These are phyloP conservation scores for Hypoxylon sp. DNA, from an alignment of 2,329 filamentous ascomycete species.

Conservation along the genomic window DNA sequence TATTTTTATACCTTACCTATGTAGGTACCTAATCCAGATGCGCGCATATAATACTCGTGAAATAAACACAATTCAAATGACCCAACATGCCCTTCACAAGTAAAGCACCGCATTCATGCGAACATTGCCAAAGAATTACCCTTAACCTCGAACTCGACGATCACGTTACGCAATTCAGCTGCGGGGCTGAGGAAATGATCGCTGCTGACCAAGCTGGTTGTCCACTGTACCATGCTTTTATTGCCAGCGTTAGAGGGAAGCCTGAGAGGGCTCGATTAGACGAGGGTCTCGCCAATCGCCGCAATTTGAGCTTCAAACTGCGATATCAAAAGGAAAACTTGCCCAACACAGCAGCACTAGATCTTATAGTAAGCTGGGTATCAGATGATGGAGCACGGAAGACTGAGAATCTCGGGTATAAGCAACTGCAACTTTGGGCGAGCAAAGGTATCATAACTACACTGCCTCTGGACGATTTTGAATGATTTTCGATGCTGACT, in stretches of 20 bases:
- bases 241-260: constrained; percentile 1
- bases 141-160: constrained; percentile 11
- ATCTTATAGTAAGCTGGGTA: constrained; percentile 2
- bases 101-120: constrained; percentile 24
- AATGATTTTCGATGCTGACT: neutral
- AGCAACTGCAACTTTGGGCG: constrained; percentile 21
- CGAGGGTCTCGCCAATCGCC: neutral
- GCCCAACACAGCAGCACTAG: constrained; percentile 5
- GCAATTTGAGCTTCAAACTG: constrained; percentile 7
- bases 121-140: constrained; percentile 20
- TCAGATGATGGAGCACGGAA: constrained; percentile 2
- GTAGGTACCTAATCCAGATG: neutral
- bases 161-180: constrained; percentile 6
- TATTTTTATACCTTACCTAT: neutral
- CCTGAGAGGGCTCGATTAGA: neutral
- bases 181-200: constrained; percentile 15
- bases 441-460: constrained; percentile 11
- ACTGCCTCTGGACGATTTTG: neutral
- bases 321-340: constrained; percentile 21
- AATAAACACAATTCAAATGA: neutral
- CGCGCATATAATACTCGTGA: neutral
- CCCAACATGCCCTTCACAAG: constrained; percentile 18
- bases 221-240: constrained; percentile 23
- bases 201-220: constrained; percentile 27
- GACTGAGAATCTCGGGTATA: neutral